A percentile compares a stretch with the other conserved stretches of the same genome.
phyloP scores from a whole-genome alignment of 495 filamentous ascomycete species.

The Articulospora tetracladia region DNA sequence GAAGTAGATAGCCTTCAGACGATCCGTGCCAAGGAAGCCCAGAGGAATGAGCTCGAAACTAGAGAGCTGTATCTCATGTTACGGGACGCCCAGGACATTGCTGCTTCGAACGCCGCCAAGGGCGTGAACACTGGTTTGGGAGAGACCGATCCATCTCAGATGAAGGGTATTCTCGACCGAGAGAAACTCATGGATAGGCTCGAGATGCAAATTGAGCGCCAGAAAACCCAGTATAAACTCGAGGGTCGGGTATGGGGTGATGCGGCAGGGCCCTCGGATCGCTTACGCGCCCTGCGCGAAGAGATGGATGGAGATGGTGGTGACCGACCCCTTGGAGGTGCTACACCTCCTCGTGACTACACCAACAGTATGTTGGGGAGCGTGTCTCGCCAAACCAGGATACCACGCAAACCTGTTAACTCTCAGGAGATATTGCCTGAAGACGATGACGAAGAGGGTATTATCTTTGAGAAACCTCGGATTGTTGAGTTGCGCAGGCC shows the following conservation, averaged over 20 bases:
- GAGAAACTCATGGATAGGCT: constrained; percentile 88
- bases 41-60: constrained; percentile 93
- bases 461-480: constrained; percentile 62
- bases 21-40: constrained; percentile 84
- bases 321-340: constrained; percentile 28
- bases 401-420: constrained; percentile 51
- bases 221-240: constrained; percentile 97
- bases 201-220: constrained; percentile 90
- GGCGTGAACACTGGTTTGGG: constrained; percentile 47
- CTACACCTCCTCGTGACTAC: constrained; percentile 34
- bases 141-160: constrained; percentile 65
- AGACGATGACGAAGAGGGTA: constrained; percentile 39
- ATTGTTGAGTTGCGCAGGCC: constrained; percentile 67
- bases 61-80: constrained; percentile 98
- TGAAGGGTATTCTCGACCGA: constrained; percentile 90
- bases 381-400: constrained; percentile 55
- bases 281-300: constrained; percentile 86
- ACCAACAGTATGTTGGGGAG: constrained; percentile 61
- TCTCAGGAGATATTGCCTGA: constrained; percentile 39
- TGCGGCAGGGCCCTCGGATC: constrained; percentile 77
- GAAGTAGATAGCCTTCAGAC: constrained; percentile 86
- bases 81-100: constrained; percentile 93
- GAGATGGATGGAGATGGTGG: constrained; percentile 72
- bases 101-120: constrained; percentile 80
- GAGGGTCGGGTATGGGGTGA: constrained; percentile 94